These are phyloP conservation scores for Fusarium nodosum DNA, from an alignment of 2,329 filamentous ascomycete species.

Conservation along the genomic window DNA sequence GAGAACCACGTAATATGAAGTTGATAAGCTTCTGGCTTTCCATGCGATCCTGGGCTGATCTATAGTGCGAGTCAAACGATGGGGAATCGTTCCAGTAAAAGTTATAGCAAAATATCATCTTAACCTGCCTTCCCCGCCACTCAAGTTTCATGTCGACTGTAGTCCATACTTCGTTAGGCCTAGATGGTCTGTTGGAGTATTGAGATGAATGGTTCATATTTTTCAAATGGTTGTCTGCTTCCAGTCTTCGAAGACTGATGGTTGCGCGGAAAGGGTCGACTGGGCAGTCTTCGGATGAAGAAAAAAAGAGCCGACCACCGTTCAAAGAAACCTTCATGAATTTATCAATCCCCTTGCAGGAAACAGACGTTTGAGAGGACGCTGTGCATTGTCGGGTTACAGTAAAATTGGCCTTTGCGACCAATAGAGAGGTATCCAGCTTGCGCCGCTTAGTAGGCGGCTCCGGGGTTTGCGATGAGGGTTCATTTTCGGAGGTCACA, in stretches of 20 bases:
- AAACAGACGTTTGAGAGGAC: conserved; percentile 12
- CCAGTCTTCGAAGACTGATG: conserved; percentile 45
- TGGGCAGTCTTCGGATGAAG: conserved; percentile 27
- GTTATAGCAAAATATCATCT: conserved; percentile 52
- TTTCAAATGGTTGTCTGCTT: conserved; percentile 38
- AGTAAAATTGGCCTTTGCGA: conserved; percentile 46
- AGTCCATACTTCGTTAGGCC: conserved; percentile 56
- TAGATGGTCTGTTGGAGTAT: conserved; percentile 23
- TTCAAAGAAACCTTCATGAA: conserved; percentile 38
- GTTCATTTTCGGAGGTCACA: conserved; percentile 31
- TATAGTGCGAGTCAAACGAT: conserved; percentile 51
- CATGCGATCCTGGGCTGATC: conserved; percentile 49
- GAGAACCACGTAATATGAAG: conserved; percentile 51
- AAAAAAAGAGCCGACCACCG: conserved; percentile 34
- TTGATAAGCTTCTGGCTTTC: conserved; percentile 56
- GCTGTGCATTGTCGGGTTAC: conserved; percentile 49
- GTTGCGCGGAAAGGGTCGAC: conserved; percentile 14
- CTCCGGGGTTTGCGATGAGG: conserved; percentile 23
- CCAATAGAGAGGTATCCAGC: conserved; percentile 25
- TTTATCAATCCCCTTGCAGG: conserved; percentile 41
- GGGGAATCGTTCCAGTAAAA: conserved; percentile 61
- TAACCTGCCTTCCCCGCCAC: conserved; percentile 44
- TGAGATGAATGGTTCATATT: conserved; percentile 4
- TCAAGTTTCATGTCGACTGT: conserved; percentile 52
- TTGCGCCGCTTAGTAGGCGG: conserved; percentile 53